Conservation (phyloP, 2,329 filamentous ascomycete genomes). For the Furcasterigmium furcatum region DNA sequence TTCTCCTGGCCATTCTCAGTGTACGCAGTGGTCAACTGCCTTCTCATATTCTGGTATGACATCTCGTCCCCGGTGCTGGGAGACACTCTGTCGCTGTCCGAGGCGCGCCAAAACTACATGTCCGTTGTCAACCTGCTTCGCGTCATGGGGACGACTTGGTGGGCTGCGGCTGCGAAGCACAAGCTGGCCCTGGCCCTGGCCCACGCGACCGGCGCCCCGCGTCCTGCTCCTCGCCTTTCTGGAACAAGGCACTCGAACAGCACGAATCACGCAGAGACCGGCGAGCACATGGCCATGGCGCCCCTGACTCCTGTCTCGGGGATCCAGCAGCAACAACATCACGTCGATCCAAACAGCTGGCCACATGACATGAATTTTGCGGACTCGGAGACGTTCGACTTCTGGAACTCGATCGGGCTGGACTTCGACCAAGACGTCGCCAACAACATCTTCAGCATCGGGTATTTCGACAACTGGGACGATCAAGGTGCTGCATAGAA, state of each 20-base stretch:
- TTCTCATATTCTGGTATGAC: background rate
- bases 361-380: background rate
- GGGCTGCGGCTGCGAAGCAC: background rate
- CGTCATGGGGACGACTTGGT: background rate
- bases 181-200: background rate
- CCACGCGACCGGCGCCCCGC: background rate
- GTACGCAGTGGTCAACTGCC: background rate
- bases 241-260: too few relatives aligned
- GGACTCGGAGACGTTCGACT: background rate
- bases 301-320: background rate
- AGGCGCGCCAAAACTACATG: background rate
- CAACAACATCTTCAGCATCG: background rate
- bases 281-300: background rate
- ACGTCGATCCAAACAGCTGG: background rate
- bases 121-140: background rate
- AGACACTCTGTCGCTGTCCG: background rate
- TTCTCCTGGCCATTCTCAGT: background rate
- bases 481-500: too few relatives aligned
- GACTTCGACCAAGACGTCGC: background rate
- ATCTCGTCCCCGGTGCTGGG: background rate
- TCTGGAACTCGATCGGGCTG: background rate
- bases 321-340: background rate
- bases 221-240: too few relatives aligned
- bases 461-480: background rate
- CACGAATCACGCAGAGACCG: too few relatives aligned